Evolutionary conservation across 768 basidiomycete genomes (phyloP).

Genomic region (Mycena galericulata): DNA sequence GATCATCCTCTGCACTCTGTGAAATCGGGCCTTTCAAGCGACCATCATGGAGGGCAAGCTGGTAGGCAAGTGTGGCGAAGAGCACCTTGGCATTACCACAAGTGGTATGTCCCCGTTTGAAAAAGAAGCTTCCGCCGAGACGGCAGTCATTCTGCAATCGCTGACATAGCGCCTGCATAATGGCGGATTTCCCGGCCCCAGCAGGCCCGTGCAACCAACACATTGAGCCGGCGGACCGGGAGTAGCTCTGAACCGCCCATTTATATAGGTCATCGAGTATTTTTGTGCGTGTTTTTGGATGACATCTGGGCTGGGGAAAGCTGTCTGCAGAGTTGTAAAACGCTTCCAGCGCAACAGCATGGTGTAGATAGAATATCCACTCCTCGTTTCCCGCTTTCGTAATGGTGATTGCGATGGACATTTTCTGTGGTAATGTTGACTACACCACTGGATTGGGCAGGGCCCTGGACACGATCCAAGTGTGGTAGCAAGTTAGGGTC

Average conservation of each 20-base stretch:
- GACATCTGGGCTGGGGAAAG: neutral
- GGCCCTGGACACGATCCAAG: too few relatives aligned
- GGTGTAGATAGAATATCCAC: neutral
- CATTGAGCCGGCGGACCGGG: neutral
- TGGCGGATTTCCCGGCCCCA: neutral
- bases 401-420: slow-evolving; percentile 1
- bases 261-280: neutral
- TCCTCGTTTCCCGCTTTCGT: too few relatives aligned
- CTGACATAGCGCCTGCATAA: neutral
- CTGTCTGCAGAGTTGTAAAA: too few relatives aligned
- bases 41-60: neutral
- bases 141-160: neutral
- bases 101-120: too few relatives aligned
- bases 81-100: neutral
- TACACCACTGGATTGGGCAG: neutral
- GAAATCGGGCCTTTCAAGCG: neutral
- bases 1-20: neutral
- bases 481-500: too few relatives aligned
- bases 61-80: neutral
- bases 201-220: too few relatives aligned
- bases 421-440: neutral
- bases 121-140: neutral
- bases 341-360: neutral
- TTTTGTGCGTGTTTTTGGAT: neutral
- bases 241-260: neutral